Evolutionary conservation across 2,329 filamentous ascomycete genomes (phyloP).

Genomic region (Trichoderma cornu-damae): DNA sequence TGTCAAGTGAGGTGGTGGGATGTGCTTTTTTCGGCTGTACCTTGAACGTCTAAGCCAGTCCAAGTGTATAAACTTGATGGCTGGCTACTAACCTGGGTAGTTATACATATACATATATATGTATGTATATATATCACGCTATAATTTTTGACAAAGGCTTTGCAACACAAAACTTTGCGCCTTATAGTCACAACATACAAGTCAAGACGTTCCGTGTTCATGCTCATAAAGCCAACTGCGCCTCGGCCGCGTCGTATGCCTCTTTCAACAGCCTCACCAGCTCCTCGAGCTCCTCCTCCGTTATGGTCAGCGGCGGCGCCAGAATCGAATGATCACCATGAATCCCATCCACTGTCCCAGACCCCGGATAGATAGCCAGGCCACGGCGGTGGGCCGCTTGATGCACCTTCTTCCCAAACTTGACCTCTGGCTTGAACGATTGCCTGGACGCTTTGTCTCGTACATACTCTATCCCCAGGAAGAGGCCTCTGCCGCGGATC

Average conservation of each 20-base stretch:
- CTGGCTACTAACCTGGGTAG: too few relatives aligned
- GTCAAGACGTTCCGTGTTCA: not conserved
- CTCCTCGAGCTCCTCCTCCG: constrained; percentile 26
- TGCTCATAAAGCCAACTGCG: not conserved
- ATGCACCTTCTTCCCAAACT: constrained; percentile 29
- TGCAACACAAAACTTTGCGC: too few relatives aligned
- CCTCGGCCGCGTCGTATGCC: constrained; percentile 18
- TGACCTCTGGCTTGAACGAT: constrained; percentile 31
- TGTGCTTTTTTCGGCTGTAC: too few relatives aligned
- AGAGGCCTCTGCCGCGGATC: constrained; percentile 54
- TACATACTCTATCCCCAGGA: constrained; percentile 46
- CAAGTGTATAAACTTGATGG: too few relatives aligned
- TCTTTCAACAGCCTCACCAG: constrained; percentile 18
- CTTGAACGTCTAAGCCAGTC: too few relatives aligned
- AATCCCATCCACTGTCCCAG: constrained; percentile 55
- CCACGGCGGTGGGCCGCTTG: constrained; percentile 30
- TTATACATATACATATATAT: too few relatives aligned
- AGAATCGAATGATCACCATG: constrained; percentile 67
- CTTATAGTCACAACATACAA: too few relatives aligned
- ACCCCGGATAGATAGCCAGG: constrained; percentile 56
- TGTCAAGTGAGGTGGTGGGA: too few relatives aligned
- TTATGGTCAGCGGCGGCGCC: constrained; percentile 63
- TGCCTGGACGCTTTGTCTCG: constrained; percentile 31
- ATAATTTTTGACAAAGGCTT: too few relatives aligned
- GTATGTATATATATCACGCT: too few relatives aligned